Evolutionary conservation across 768 basidiomycete species (phyloP).

Genomic region (Glaciozyma antarctica): DNA sequence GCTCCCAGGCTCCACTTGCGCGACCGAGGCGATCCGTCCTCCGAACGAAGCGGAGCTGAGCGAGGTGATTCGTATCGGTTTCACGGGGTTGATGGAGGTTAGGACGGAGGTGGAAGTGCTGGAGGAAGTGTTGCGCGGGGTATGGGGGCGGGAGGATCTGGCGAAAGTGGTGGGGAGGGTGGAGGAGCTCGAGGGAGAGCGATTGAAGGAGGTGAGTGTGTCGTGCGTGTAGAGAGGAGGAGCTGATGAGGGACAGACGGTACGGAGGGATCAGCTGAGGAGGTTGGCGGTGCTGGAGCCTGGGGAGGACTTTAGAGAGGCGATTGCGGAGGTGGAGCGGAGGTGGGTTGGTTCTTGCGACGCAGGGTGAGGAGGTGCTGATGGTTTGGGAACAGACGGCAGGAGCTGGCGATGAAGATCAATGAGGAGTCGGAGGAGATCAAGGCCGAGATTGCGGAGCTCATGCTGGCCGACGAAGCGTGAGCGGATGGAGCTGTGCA

Average conservation of each 20-base stretch:
- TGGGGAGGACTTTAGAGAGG: background rate
- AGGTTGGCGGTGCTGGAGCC: background rate
- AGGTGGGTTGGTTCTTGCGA: background rate
- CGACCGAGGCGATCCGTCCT: constrained; percentile 5
- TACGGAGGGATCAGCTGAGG: constrained; percentile 22
- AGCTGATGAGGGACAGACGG: constrained; percentile 7
- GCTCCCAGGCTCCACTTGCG: constrained; percentile 4
- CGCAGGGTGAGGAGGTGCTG: too few species aligned
- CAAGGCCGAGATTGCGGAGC: constrained; percentile 18
- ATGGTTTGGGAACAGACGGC: background rate
- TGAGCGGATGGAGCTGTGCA: background rate
- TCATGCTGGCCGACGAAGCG: constrained; percentile 3
- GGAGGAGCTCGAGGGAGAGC: constrained; percentile 16
- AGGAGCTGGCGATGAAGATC: constrained; percentile 1
- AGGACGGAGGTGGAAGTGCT: constrained; percentile 8
- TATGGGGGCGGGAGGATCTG: background rate
- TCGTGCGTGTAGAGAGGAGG: background rate
- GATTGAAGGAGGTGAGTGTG: constrained; percentile 11
- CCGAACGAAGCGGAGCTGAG: constrained; percentile 17
- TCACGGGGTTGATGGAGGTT: constrained; percentile 20
- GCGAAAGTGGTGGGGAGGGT: constrained; percentile 1
- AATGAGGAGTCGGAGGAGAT: constrained; percentile 23
- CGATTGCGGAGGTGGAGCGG: constrained; percentile 13
- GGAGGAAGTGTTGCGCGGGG: background rate
- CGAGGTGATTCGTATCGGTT: constrained; percentile 17